These are phyloP conservation scores for Dissophora globulifera DNA, from an alignment of 192 early-diverging fungal species.

Conservation along the genomic window DNA sequence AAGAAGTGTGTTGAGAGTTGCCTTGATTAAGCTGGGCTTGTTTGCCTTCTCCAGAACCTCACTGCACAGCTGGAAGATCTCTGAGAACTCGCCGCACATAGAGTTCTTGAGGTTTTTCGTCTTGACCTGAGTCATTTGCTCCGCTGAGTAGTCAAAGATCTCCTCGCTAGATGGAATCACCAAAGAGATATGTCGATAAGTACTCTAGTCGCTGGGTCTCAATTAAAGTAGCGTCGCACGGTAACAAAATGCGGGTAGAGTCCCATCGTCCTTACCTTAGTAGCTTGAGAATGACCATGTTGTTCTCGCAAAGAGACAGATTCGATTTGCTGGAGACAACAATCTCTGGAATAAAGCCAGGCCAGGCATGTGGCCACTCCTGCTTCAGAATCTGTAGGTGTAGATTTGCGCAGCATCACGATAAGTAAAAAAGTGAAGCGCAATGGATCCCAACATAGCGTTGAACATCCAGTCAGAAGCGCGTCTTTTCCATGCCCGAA, in stretches of 20 bases:
- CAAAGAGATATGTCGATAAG: conserved; percentile 4
- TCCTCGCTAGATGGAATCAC: conserved; percentile 80
- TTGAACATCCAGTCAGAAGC: too few relatives aligned
- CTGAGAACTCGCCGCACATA: conserved; percentile 95
- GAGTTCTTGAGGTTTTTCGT: conserved; percentile 93
- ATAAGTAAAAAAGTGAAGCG: not conserved
- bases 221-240: not conserved
- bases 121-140: conserved; percentile 98
- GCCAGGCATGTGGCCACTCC: conserved; percentile 99
- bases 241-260: conserved; percentile 2
- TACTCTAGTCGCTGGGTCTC: not conserved
- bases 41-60: conserved; percentile 94
- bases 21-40: conserved; percentile 88
- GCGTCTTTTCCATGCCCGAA: too few relatives aligned
- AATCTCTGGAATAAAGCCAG: conserved; percentile 97
- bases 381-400: conserved; percentile 91
- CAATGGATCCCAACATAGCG: too few relatives aligned
- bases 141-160: conserved; percentile 98
- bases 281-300: conserved; percentile 98
- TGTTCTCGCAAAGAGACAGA: conserved; percentile 97
- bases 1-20: conserved; percentile 94
- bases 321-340: conserved; percentile 93
- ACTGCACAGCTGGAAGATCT: conserved; percentile 94
- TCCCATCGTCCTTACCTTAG: conserved; percentile 79
- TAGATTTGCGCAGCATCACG: too few relatives aligned